Conservation (phyloP, 2,329 filamentous ascomycete species). For the Aspergillus jensenii region DNA sequence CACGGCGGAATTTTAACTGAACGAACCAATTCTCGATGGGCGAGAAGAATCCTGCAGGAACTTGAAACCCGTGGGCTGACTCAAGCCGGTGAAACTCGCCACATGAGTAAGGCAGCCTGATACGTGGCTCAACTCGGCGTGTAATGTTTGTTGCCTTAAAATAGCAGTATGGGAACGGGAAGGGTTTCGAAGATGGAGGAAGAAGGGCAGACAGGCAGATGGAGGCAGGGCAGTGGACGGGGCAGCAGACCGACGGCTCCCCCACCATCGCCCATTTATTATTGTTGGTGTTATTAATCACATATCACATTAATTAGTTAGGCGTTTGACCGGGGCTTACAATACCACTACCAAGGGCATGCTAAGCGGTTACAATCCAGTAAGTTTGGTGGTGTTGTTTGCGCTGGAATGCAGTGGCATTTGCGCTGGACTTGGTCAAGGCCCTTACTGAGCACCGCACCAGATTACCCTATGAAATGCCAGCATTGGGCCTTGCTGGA, state of each 20-base stretch:
- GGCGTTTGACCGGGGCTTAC: not conserved
- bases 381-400: constrained; percentile 10
- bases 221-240: not conserved
- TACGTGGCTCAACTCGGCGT: not conserved
- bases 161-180: not conserved
- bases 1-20: constrained; percentile 3
- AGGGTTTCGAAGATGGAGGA: no score
- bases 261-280: not conserved
- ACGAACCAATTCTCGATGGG: not conserved
- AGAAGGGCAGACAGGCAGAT: not conserved
- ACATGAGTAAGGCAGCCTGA: not conserved
- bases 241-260: not conserved
- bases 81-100: not conserved
- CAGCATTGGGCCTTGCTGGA: not conserved
- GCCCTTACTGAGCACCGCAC: not conserved
- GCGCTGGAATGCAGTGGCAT: constrained; percentile 6
- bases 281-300: not conserved
- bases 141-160: not conserved
- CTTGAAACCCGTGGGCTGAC: constrained; percentile 6
- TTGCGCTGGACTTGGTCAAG: not conserved
- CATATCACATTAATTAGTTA: not conserved
- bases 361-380: not conserved
- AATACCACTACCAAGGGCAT: constrained; percentile 7
- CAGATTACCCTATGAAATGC: not conserved
- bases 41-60: not conserved